phyloP scores from a whole-genome alignment of 257 asterid genomes.

The Schizonepeta tenuifolia region DNA sequence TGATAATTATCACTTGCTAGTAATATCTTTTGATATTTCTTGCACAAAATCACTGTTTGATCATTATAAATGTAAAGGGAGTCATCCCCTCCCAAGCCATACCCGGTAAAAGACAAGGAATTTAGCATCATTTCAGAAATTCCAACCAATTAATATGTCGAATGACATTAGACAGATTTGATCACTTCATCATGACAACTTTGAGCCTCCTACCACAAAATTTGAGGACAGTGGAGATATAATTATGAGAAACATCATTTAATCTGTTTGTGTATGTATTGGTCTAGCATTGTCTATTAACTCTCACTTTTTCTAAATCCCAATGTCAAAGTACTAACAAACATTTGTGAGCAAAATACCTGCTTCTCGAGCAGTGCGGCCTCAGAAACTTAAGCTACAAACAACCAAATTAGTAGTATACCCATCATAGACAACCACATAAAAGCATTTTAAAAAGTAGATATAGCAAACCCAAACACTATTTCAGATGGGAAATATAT shows the following conservation, averaged over 20 bases:
- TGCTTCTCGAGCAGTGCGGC: background rate
- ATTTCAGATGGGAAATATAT: constrained; percentile 16
- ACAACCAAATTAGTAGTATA: background rate
- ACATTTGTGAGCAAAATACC: background rate
- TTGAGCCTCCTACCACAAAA: background rate
- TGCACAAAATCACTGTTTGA: too few species aligned
- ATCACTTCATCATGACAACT: background rate
- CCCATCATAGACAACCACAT: background rate
- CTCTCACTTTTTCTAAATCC: background rate
- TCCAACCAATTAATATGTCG: too few species aligned
- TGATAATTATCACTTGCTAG: too few species aligned
- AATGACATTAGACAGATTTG: background rate
- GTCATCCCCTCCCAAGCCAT: too few species aligned
- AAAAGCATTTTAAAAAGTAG: background rate
- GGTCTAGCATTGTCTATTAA: background rate
- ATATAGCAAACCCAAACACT: background rate
- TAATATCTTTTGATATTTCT: too few species aligned
- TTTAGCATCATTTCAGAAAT: too few species aligned
- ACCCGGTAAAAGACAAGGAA: too few species aligned
- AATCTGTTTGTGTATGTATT: background rate
- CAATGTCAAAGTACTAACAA: background rate
- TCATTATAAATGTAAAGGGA: too few species aligned
- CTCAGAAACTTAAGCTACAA: background rate
- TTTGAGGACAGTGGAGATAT: background rate
- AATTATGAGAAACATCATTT: background rate